Conservation (phyloP, 2,329 filamentous ascomycete species). For the Penicillium sclerotigenum region DNA sequence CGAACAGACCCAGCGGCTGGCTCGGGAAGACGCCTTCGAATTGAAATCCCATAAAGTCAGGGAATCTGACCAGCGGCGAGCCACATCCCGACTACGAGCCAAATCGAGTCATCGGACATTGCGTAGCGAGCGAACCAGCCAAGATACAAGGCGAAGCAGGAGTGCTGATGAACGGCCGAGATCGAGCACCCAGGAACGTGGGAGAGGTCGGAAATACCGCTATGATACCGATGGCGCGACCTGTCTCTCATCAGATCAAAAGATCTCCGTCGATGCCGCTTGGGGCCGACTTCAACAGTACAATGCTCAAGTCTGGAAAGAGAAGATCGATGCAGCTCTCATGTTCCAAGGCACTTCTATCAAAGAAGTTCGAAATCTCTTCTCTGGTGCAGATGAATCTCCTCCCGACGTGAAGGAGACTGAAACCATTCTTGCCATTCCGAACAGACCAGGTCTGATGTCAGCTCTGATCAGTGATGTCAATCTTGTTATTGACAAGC, state of each 20-base stretch:
- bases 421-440: constrained; percentile 82
- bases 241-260: constrained; percentile 68
- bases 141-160: constrained; percentile 50
- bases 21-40: constrained; percentile 83
- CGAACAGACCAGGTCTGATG: constrained; percentile 80
- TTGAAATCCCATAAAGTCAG: constrained; percentile 82
- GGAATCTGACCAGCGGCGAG: constrained; percentile 58
- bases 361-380: constrained; percentile 71
- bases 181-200: constrained; percentile 32
- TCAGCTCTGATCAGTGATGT: constrained; percentile 77
- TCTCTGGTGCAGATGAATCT: constrained; percentile 77
- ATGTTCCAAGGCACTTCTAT: constrained; percentile 68
- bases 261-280: constrained; percentile 73
- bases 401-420: constrained; percentile 78
- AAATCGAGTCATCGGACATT: constrained; percentile 50
- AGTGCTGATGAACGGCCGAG: constrained; percentile 52
- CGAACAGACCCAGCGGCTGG: constrained; percentile 85
- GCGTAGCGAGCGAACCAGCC: constrained; percentile 39
- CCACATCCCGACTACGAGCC: constrained; percentile 52
- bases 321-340: constrained; percentile 76
- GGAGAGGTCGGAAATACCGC: constrained; percentile 42
- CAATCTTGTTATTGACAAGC: constrained; percentile 82
- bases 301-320: constrained; percentile 89
- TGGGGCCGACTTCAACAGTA: constrained; percentile 70
- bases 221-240: constrained; percentile 80